Base-by-base conservation (phyloP, 1,284 basidiomycete species). In the Golubevia pallescens region DNA sequence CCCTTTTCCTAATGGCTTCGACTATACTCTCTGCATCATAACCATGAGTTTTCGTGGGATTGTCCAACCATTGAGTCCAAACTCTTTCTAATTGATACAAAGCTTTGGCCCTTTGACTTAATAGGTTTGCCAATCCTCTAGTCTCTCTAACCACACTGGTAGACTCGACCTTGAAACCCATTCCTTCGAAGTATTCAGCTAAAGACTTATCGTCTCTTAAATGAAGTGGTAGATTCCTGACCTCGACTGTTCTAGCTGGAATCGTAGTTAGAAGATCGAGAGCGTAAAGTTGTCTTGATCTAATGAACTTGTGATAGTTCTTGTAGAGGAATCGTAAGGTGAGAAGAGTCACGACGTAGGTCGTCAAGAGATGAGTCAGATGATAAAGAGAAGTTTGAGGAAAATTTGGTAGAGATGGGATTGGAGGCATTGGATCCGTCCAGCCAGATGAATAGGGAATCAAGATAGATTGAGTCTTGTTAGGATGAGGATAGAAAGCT, bases 221-320 rank as follows among this genome's bases (percentile, higher is more conserved):
- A 73, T 96, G 92, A 2, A 87, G 86, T 0, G 96, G 96, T 0
- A 99, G 88, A 61, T 90, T 89, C 3, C 92, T 92, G 54, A 96
- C 90, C 87, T 98, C 90, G 48, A 97, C 93, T 0, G 96, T 99
- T 20, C 96, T 91, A 0, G 95, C 93, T 0, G 95, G 92, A 53
- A 97, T 93, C 8, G 93, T 94, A 80, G 97, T 93, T 10, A 96
- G 94, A 24, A 97, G 90, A 83, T 97, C 94, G 52, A 98, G 89
- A 0, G 93, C 93, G 86, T 95, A 97, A 6, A 96, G 89, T 82
- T 99, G 96, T 1, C 96, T 90, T 1, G 93, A 91, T n/a, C 91
- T 91, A 63, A 98, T 90, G 87, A 96, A 99, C 20, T 92, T 90
- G 57, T 91, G 89, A 84, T 95, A 98, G 84, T 95, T 96, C 74